Base-by-base conservation (phyloP, 192 early-diverging fungal species). In the Gonapodya prolifera region DNA sequence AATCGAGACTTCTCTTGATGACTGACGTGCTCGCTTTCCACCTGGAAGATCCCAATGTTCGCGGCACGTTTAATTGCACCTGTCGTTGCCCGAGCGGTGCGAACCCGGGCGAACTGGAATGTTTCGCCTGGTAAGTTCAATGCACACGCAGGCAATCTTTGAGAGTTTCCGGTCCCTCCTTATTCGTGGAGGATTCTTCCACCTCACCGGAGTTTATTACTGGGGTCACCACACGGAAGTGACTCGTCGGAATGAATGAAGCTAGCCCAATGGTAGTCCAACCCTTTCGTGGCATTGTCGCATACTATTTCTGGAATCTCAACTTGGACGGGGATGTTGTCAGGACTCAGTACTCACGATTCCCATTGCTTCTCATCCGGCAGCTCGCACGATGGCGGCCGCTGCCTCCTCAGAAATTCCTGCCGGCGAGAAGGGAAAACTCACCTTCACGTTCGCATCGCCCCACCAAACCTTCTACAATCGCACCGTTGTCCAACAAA, bases 391-490 rank as follows among this genome's bases (percentile, higher is more conserved):
- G 76, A 96, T 95, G 82, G 94, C 94, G 76, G 87, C 92, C 69
- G 95, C 95, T 81, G 88, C 94, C n/a, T 78, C 86, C 2, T 77
- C 81, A 1, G 79, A 87, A 45, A 69, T 86, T 16, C 81, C 86
- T 75, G 89, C 71, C 31, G 71, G 71, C 71, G 71, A 73, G 71
- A 73, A 73, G 71, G 71, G 89, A 74, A 93, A 92, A 87, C 89
- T 98, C 75, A 86, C 89, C 71, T 82, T 98, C 78, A 96, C 88
- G 84, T 94, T 98, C 87, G 93, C 87, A 33, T 86, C 94, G 31
- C 97, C 97, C 35, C 95, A 97, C 86, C 85, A 94, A 91, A 77
- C 91, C 77, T 78, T 95, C 69, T 89, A 93, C 80, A 90, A 90
- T 78, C 85, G 88, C 76, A 78, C 80, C 74, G 88, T 90, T 79